Conservation (phyloP, 192 early-diverging fungal genomes). For the Podochytrium sp. region DNA sequence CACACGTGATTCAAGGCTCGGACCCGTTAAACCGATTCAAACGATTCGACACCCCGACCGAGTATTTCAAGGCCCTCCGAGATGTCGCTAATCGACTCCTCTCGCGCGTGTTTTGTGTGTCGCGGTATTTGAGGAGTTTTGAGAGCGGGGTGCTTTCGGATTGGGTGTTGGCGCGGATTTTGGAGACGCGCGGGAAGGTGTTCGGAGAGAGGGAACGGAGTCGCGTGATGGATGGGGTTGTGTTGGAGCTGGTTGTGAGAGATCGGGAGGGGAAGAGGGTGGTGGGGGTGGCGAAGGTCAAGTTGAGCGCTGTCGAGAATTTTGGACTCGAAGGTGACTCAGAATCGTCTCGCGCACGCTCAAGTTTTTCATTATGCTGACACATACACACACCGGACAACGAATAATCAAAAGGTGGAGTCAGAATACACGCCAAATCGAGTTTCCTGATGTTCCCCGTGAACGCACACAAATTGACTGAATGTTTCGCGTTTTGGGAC, state of each 20-base stretch:
- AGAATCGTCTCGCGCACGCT: too few relatives aligned
- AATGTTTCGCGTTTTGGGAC: slow-evolving; percentile 3
- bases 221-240: neutral
- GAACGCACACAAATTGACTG: neutral
- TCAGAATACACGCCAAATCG: slow-evolving; percentile 17
- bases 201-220: neutral
- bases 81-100: neutral
- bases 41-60: slow-evolving; percentile 6
- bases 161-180: neutral
- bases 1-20: neutral
- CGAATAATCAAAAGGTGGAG: slow-evolving; percentile 1
- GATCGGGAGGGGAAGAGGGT: neutral
- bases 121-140: neutral
- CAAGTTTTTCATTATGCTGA: too few relatives aligned
- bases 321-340: slow-evolving; percentile 21
- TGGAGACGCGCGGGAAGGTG: neutral
- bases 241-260: neutral
- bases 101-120: neutral
- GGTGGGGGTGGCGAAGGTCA: neutral
- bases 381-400: neutral
- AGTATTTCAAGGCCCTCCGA: neutral
- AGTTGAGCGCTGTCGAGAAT: slow-evolving; percentile 2
- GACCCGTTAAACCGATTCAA: slow-evolving; percentile 18
- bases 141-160: neutral
- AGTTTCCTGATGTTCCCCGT: slow-evolving; percentile 7